phyloP scores from a whole-genome alignment of 2,329 filamentous ascomycete genomes.

The Colletotrichum horii region DNA sequence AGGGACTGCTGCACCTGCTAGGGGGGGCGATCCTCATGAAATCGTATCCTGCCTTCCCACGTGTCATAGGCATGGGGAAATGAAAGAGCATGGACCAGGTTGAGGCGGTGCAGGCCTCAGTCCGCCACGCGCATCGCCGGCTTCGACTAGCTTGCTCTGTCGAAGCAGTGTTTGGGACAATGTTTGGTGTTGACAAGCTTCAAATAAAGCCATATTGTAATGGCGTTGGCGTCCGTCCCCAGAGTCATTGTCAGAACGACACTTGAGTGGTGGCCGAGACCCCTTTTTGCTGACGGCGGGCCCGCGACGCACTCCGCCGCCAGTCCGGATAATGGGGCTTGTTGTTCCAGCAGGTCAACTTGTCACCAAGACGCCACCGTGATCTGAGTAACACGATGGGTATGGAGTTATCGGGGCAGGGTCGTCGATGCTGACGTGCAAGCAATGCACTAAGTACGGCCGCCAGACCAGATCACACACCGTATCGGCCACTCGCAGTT shows the following conservation, averaged over 20 bases:
- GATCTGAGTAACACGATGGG: neutral
- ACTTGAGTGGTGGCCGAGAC: neutral
- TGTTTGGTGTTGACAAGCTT: constrained; percentile 2
- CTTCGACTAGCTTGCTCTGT: neutral
- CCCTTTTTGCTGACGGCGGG: constrained; percentile 5
- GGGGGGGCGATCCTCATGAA: constrained; percentile 18
- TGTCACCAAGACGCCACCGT: neutral
- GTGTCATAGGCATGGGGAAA: constrained; percentile 20
- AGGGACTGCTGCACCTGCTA: constrained; percentile 3
- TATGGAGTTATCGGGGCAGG: neutral
- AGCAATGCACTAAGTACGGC: neutral
- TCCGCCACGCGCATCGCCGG: neutral
- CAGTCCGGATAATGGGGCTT: neutral
- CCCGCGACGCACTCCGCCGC: neutral
- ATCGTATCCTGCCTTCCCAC: constrained; percentile 14
- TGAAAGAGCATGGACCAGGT: constrained; percentile 17
- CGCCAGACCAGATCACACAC: neutral
- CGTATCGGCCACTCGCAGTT: neutral
- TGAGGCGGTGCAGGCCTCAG: constrained; percentile 6
- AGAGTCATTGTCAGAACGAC: neutral
- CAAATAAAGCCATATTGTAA: neutral
- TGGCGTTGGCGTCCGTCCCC: neutral
- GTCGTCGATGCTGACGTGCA: neutral
- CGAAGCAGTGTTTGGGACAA: neutral
- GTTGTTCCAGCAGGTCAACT: neutral